A percentile compares a stretch with the other conserved stretches of the same genome.
Conservation (phyloP, 805 yeast genomes). For the Saturnispora dispora region DNA sequence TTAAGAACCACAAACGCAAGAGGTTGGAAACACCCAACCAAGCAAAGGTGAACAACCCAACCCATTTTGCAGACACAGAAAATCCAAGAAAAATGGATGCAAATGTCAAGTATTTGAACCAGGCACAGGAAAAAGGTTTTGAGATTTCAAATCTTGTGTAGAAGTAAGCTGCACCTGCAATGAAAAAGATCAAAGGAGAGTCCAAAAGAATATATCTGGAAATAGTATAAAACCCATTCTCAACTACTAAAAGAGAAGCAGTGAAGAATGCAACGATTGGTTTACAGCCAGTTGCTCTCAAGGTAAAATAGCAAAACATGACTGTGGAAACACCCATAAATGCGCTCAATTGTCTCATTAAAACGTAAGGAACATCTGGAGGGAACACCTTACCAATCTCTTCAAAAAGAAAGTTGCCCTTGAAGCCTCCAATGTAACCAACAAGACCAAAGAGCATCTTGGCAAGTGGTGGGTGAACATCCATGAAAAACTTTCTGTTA, state of each 20-base stretch:
- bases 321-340: conserved; percentile 61
- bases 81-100: conserved; percentile 65
- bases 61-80: conserved; percentile 75
- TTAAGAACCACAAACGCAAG: conserved; percentile 57
- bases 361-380: conserved; percentile 46
- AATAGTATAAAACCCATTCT: conserved; percentile 62
- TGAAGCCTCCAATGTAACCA: conserved; percentile 58
- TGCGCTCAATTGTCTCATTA: conserved; percentile 67
- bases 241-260: conserved; percentile 47
- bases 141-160: conserved; percentile 58
- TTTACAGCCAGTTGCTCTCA: conserved; percentile 64
- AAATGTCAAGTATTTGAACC: conserved; percentile 54
- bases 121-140: conserved; percentile 46
- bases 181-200: conserved; percentile 68
- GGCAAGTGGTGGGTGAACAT: conserved; percentile 83
- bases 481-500: conserved; percentile 65
- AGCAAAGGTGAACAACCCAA: conserved; percentile 69
- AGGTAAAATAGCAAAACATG: conserved; percentile 53
- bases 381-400: conserved; percentile 61
- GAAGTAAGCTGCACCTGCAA: conserved; percentile 60
- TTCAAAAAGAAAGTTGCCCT: conserved; percentile 59
- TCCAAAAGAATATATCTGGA: conserved; percentile 69
- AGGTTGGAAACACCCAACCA: conserved; percentile 63
- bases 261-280: conserved; percentile 53
- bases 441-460: conserved; percentile 72